Evolutionary conservation across 2,329 filamentous ascomycete genomes (phyloP).

Genomic region (Penicillium hordei): DNA sequence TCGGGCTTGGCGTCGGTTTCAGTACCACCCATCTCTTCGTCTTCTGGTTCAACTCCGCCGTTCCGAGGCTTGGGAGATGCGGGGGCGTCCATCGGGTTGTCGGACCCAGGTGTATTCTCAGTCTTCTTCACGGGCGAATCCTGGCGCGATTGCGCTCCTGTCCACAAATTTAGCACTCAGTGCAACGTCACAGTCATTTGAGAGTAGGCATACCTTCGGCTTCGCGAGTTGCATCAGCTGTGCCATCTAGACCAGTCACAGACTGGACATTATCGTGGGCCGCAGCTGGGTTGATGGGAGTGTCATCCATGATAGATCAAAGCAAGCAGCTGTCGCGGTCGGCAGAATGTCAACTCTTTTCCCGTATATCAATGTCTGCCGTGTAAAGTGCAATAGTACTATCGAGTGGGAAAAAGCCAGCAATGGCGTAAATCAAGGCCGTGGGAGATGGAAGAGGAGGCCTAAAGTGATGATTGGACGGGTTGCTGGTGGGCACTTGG

Average conservation of each 20-base stretch:
- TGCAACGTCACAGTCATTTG: conserved; percentile 11
- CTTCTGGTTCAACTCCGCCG: conserved; percentile 59
- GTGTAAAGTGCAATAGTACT: conserved; percentile 15
- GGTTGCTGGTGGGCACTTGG: conserved; percentile 28
- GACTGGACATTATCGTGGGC: conserved; percentile 32
- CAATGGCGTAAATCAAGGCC: conserved; percentile 6
- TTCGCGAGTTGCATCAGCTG: conserved; percentile 29
- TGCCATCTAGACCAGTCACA: conserved; percentile 29
- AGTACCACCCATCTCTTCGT: conserved; percentile 78
- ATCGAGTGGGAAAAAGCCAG: conserved; percentile 9
- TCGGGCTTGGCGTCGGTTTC: conserved; percentile 47
- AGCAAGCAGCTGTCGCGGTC: conserved; percentile 32
- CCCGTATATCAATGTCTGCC: conserved; percentile 22
- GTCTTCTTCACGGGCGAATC: conserved; percentile 32
- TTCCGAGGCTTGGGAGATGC: conserved; percentile 63
- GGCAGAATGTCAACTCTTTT: conserved; percentile 34
- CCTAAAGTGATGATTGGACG: conserved; percentile 23
- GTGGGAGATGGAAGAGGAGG: conserved; percentile 16
- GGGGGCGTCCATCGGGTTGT: conserved; percentile 70
- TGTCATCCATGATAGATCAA: conserved; percentile 41
- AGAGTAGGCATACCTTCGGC: conserved; percentile 33
- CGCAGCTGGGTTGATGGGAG: conserved; percentile 27
- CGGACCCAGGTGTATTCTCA: conserved; percentile 45
- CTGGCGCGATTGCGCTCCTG: conserved; percentile 37
- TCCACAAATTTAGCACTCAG: conserved; percentile 21